phyloP scores from a whole-genome alignment of 2,329 filamentous ascomycete species.

The Fusarium siculi region DNA sequence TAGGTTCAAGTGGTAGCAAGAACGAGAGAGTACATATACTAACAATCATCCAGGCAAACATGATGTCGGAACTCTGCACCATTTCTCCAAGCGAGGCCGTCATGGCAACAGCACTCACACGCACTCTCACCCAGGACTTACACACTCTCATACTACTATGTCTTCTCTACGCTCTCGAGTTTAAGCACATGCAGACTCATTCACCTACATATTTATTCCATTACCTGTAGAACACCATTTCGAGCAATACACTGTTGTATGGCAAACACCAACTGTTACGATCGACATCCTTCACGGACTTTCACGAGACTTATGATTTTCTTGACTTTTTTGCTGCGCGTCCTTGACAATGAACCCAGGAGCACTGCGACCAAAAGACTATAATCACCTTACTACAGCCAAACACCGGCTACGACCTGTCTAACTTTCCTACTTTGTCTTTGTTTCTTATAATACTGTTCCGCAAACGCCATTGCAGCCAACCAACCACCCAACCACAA shows the following conservation, averaged over 20 bases:
- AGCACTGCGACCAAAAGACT: constrained; percentile 32
- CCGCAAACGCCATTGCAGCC: constrained; percentile 16
- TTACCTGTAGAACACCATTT: constrained; percentile 6
- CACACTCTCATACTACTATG: constrained; percentile 50
- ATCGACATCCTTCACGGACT: constrained; percentile 45
- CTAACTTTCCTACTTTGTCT: constrained; percentile 26
- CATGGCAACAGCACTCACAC: constrained; percentile 49
- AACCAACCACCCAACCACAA: constrained; percentile 4
- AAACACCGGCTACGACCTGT: constrained; percentile 38
- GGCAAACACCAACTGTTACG: constrained; percentile 37
- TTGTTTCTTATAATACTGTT: constrained; percentile 31
- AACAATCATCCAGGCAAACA: constrained; percentile 69
- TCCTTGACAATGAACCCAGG: constrained; percentile 30
- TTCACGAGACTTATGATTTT: constrained; percentile 47
- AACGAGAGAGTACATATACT: constrained; percentile 30
- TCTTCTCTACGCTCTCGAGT: constrained; percentile 51
- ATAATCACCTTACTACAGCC: constrained; percentile 40
- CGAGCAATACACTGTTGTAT: constrained; percentile 18
- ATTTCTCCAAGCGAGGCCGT: constrained; percentile 58
- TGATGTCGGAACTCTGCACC: constrained; percentile 72
- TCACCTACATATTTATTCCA: constrained; percentile 7
- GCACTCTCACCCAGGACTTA: constrained; percentile 51
- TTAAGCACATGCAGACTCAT: constrained; percentile 37
- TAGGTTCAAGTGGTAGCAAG: constrained; percentile 57
- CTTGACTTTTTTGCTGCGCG: constrained; percentile 29